These are phyloP conservation scores for Petrea volubilis DNA, from an alignment of 257 asterid genomes.

Conservation along the genomic window DNA sequence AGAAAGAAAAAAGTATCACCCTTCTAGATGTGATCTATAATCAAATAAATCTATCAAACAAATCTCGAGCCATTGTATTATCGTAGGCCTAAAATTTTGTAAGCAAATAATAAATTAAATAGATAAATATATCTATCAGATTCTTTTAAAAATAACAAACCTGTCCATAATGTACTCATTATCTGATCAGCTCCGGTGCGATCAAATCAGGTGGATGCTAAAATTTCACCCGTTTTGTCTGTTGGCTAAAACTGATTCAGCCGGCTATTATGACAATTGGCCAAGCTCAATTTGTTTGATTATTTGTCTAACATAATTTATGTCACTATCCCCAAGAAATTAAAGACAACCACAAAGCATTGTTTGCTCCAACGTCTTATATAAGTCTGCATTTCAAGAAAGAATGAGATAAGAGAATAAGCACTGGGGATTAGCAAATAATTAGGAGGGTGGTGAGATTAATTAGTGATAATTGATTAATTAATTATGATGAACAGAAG, in stretches of 20 bases:
- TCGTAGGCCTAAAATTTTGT: no score
- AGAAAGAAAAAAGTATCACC: no score
- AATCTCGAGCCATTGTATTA: no score
- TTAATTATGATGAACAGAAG: slow-evolving; percentile 30
- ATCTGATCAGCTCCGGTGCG: background rate
- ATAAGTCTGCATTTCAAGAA: background rate
- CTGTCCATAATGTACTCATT: no score
- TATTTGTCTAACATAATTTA: slow-evolving; percentile 9
- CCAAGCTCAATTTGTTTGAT: slow-evolving; percentile 17
- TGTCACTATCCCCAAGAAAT: background rate
- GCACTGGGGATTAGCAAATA: background rate
- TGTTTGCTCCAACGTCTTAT: slow-evolving; percentile 22
- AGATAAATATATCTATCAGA: no score
- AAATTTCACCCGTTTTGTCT: background rate
- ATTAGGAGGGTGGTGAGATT: no score
- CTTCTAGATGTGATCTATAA: no score
- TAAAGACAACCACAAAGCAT: background rate
- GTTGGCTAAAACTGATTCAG: slow-evolving; percentile 5
- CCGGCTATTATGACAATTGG: slow-evolving; percentile 18
- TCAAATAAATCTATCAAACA: no score
- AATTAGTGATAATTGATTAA: no score
- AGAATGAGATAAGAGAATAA: background rate
- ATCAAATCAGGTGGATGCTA: background rate
- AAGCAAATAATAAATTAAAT: no score
- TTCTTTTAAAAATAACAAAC: no score